Evolutionary conservation across 768 basidiomycete genomes (phyloP).

Genomic region (Chalciporus pseudorubinellus): DNA sequence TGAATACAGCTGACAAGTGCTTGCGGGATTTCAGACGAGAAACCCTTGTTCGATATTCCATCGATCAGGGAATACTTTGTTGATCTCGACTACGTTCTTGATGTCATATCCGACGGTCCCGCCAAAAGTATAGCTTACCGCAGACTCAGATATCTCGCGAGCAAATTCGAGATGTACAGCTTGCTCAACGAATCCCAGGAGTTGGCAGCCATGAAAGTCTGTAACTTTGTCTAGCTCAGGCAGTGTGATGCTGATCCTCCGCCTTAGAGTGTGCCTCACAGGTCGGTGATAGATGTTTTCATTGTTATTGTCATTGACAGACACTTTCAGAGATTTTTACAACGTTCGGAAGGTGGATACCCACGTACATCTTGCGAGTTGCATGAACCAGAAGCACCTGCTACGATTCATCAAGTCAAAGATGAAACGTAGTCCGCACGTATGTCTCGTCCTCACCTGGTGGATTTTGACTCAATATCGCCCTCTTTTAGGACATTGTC

Average conservation of each 20-base stretch:
- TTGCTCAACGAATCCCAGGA: conserved; percentile 94
- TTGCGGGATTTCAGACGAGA: conserved; percentile 32
- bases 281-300: conserved; percentile 13
- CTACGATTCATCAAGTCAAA: conserved; percentile 99
- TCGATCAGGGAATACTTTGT: conserved; percentile 92
- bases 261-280: conserved; percentile 31
- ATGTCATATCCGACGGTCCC: conserved; percentile 92
- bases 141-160: conserved; percentile 83
- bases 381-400: conserved; percentile 99
- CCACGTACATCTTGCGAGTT: conserved; percentile 97
- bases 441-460: conserved; percentile 31
- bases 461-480: neutral
- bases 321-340: conserved; percentile 83
- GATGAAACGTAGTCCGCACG: conserved; percentile 85
- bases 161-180: conserved; percentile 92
- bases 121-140: conserved; percentile 95
- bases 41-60: conserved; percentile 76
- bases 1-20: neutral
- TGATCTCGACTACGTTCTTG: conserved; percentile 88
- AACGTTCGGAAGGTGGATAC: conserved; percentile 98
- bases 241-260: conserved; percentile 2
- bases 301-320: conserved; percentile 2
- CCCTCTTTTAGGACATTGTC: conserved; percentile 75
- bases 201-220: conserved; percentile 92
- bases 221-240: conserved; percentile 15